Evolutionary conservation across 2,329 filamentous ascomycete genomes (phyloP).

Genomic region (Penicillium rolfsii): DNA sequence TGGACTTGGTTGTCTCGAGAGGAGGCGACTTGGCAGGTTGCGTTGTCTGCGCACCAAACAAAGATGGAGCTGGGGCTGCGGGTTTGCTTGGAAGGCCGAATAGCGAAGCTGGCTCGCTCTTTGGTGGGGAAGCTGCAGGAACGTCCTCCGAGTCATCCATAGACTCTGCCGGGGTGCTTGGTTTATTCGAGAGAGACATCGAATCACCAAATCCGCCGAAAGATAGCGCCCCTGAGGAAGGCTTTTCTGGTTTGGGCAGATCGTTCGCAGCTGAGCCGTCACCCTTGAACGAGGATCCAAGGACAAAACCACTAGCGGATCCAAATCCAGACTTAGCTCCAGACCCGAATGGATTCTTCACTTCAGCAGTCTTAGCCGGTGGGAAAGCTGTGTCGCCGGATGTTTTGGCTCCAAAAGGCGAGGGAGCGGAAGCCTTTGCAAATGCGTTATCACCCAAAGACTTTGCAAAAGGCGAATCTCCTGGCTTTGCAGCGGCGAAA

Average conservation of each 20-base stretch:
- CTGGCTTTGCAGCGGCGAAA: slow-evolving; percentile 31
- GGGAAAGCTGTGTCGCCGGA: slow-evolving; percentile 33
- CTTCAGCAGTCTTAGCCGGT: slow-evolving; percentile 31
- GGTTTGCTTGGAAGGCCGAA: slow-evolving; percentile 36
- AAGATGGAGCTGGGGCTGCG: slow-evolving; percentile 26
- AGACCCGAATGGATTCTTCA: slow-evolving; percentile 37
- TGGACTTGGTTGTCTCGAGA: slow-evolving; percentile 3
- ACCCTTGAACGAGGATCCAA: slow-evolving; percentile 51
- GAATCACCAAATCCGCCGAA: slow-evolving; percentile 48
- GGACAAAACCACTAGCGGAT: slow-evolving; percentile 39
- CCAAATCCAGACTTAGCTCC: slow-evolving; percentile 7
- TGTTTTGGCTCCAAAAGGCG: slow-evolving; percentile 37
- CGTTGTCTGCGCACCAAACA: slow-evolving; percentile 7
- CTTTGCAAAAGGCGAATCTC: slow-evolving; percentile 25
- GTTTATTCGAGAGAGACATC: slow-evolving; percentile 40
- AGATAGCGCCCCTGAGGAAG: slow-evolving; percentile 40
- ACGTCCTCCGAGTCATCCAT: slow-evolving; percentile 44
- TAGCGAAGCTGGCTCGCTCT: slow-evolving; percentile 32
- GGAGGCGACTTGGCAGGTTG: not conserved
- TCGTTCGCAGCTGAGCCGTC: slow-evolving; percentile 48
- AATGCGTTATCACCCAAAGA: slow-evolving; percentile 25
- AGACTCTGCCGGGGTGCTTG: slow-evolving; percentile 39
- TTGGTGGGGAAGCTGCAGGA: slow-evolving; percentile 25
- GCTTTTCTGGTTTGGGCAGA: slow-evolving; percentile 43
- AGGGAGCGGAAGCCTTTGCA: slow-evolving; percentile 31